Evolutionary conservation across 441 rosid genomes (phyloP).

Genomic region (Croton laevigatus): DNA sequence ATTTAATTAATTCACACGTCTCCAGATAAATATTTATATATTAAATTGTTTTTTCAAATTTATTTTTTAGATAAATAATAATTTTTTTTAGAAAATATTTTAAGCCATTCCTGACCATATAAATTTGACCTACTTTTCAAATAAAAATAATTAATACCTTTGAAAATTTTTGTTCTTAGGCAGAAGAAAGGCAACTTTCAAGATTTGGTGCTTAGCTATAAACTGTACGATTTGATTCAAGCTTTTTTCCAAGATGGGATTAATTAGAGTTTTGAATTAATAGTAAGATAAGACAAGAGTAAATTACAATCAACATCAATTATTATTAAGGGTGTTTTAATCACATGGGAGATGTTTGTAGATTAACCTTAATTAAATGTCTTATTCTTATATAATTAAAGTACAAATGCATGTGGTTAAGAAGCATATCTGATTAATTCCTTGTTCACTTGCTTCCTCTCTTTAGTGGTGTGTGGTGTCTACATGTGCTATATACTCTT

Average conservation of each 20-base stretch:
- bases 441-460: not conserved
- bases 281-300: not conserved
- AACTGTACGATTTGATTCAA: not conserved
- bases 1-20: too few species aligned
- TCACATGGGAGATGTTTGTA: conserved; percentile 1
- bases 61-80: too few species aligned
- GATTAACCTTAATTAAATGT: not conserved
- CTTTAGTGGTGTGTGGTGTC: not conserved
- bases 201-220: not conserved
- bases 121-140: not conserved
- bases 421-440: not conserved
- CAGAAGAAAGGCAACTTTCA: conserved; percentile 4
- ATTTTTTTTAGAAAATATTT: too few species aligned
- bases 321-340: not conserved
- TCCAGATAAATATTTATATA: too few species aligned
- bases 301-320: not conserved
- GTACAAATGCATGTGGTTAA: conserved; percentile 14
- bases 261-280: not conserved
- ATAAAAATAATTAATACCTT: not conserved
- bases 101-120: not conserved
- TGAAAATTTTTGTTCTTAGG: not conserved
- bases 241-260: not conserved
- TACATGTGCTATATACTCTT: conserved; percentile 13
- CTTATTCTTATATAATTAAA: not conserved
- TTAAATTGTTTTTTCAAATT: too few species aligned